Evolutionary conservation across 805 yeast genomes (phyloP), one percentile per base, ranked within the genome.

Genomic region (Metschnikowia reukaufii): DNA sequence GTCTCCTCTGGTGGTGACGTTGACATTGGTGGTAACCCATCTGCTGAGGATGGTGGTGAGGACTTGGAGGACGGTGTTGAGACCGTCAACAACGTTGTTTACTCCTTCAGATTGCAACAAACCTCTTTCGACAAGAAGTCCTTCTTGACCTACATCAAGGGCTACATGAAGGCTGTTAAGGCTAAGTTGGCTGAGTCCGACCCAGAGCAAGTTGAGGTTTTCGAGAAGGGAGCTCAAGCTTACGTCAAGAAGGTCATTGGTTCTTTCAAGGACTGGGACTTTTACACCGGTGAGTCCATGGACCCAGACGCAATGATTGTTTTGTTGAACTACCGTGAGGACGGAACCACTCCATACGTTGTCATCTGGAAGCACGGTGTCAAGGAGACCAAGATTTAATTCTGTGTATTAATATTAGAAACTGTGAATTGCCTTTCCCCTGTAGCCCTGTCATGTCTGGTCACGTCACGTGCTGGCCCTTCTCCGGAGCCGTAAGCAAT

Each of bases 331-430:
- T 94, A 92, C 90, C 95, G 99, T 79, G 99, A 94, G 81, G 98
- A 94, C 72, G 99, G 99, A 81, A 79, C 84, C 65, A 94, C 99
- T 63, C 99, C 99, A 70, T 94, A 71, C 79, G 94, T 92, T 67
- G 89, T 91, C 59, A 84, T 91, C 86, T 94, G 99, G 99, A 94
- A 92, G 81, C 99, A 94, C 78, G 99, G 99, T 83, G 84, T 88
- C 62, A 78, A 72, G 64, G 88, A 83, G 73, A 83, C 79, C 74
- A 94, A 94, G 86, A 81, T 92, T 81, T 92, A 90, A 85, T 44
- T 44, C 42, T 44, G 42, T 38, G 47, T 44, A 44, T 27, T 37
- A 37, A 36, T 43, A 36, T 37, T 44, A 44, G 47, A 44, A 44
- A 44, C 47, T 19, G 27, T 42, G 41, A 42, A 30, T 45, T 16